Percentiles rank a stretch among this genome's conserved stretches.
Evolutionary conservation across 768 basidiomycete genomes (phyloP).

Genomic region (Cystobasidium onofrii): DNA sequence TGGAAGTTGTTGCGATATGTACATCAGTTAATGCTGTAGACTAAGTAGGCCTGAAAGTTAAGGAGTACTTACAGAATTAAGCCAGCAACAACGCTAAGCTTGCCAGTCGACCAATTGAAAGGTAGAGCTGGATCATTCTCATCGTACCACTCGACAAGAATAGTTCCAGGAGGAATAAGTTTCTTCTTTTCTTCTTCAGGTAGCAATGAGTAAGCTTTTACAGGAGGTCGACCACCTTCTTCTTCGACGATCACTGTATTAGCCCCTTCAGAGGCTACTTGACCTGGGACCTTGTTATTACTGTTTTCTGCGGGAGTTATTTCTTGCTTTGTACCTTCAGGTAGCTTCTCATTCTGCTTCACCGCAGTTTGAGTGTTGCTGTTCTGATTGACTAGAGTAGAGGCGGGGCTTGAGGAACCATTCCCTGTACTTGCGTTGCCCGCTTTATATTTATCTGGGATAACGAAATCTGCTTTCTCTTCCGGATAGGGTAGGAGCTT

Average conservation of each 20-base stretch:
- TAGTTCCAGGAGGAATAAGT: neutral
- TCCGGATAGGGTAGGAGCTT: slow-evolving; percentile 15
- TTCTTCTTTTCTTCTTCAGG: neutral
- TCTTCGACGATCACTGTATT: neutral
- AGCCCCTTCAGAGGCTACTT: neutral
- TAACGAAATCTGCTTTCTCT: neutral
- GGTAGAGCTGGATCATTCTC: neutral
- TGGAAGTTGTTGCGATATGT: too few relatives aligned
- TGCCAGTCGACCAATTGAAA: neutral
- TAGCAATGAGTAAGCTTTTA: neutral
- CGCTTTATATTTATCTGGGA: neutral
- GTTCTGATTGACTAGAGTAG: neutral
- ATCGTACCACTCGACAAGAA: slow-evolving; percentile 10
- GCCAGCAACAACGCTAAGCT: neutral
- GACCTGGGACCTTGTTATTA: neutral
- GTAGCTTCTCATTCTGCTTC: neutral
- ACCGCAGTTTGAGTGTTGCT: neutral
- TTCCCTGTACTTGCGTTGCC: neutral
- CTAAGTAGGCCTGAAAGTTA: neutral
- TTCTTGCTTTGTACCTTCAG: neutral
- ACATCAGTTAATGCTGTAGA: neutral
- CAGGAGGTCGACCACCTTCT: neutral
- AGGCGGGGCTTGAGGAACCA: neutral
- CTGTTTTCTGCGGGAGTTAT: neutral
- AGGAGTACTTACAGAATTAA: neutral